Base-by-base conservation (phyloP, 805 yeast species). In the Blastobotrys muscicola region DNA sequence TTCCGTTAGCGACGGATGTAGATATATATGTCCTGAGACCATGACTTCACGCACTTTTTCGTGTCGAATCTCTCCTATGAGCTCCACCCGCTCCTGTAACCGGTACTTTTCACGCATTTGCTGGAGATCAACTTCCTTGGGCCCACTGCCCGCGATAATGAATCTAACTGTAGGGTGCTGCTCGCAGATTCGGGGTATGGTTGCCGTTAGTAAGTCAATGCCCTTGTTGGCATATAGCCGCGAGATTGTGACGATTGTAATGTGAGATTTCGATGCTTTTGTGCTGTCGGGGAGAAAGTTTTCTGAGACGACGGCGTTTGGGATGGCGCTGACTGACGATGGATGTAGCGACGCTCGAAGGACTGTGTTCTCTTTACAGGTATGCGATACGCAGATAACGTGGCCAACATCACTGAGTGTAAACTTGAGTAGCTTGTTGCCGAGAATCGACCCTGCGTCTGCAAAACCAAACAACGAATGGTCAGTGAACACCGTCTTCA, bases 141-240 rank as follows among this genome's bases (percentile, higher is more conserved):
- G 99, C 0, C 99, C 99, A 62, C 86, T 94, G 9, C 99, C 99
- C 2, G 97, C 99, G 38, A 92, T 78, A 2, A 90, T 61, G 51
- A 92, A 89, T 41, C 78, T 75, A 1, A 89, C 89, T 12, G 76
- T 72, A 0, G 75, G 70, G 43, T 78, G 74, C 11, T 65, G 60
- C 5, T 66, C 56, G 58, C 98, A 92, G 3, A 92, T 78, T 34
- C 78, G 67, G 0, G 99, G 99, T 15, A 92, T 82, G 10, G 86
- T 73, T 0, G 85, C 92, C 2, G 83, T 79, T 14, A 92, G 65
- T 14, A 92, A 67, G 56, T 89, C 98, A 0, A 94, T 92, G 31
- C 99, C 99, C 59, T 92, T 92, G 60, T 92, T 92, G n/a, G 94
- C 94, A 58, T 84, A 92, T 15, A 92, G 67, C 51, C 99, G 69